A percentile compares a stretch with the other conserved stretches of the same genome.
phyloP scores from a whole-genome alignment of 768 basidiomycete species.

The Russula sp. region DNA sequence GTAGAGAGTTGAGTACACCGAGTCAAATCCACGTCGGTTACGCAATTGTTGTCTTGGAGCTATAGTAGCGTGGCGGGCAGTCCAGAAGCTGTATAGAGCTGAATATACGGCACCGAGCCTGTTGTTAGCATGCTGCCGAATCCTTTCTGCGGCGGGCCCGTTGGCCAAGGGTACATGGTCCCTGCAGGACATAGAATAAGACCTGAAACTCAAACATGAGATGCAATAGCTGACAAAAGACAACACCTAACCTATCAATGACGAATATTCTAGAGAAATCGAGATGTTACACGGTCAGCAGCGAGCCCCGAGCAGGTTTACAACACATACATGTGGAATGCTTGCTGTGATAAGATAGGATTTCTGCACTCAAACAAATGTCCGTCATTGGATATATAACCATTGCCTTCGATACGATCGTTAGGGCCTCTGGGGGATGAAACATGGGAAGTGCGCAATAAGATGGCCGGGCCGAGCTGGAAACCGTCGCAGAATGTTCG shows the following conservation, averaged over 20 bases:
- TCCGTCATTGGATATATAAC: slow-evolving; percentile 56
- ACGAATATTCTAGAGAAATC: slow-evolving; percentile 46
- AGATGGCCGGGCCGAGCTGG: slow-evolving; percentile 45
- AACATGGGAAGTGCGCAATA: slow-evolving; percentile 55
- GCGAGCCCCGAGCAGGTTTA: background rate
- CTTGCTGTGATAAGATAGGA: slow-evolving; percentile 49
- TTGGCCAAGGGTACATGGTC: slow-evolving; percentile 47
- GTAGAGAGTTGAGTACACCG: slow-evolving; percentile 46
- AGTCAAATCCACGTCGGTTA: slow-evolving; percentile 42
- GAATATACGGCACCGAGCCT: slow-evolving; percentile 59
- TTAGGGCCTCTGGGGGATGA: slow-evolving; percentile 42
- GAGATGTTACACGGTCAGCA: background rate
- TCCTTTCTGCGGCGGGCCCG: slow-evolving; percentile 42
- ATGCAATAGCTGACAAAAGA: background rate
- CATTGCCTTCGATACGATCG: slow-evolving; percentile 35
- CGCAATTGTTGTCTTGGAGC: slow-evolving; percentile 28
- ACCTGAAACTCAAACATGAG: slow-evolving; percentile 38
- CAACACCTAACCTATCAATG: slow-evolving; percentile 43
- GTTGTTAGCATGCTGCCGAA: slow-evolving; percentile 42
- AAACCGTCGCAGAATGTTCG: slow-evolving; percentile 43
- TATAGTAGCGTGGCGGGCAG: slow-evolving; percentile 46
- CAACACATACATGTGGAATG: slow-evolving; percentile 56
- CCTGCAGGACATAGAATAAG: slow-evolving; percentile 45
- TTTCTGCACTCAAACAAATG: slow-evolving; percentile 55
- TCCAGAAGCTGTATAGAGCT: slow-evolving; percentile 55